Evolutionary conservation across 2,329 filamentous ascomycete species (phyloP), one percentile per base, ranked within the genome.

Genomic region (Penicillium occitanis): DNA sequence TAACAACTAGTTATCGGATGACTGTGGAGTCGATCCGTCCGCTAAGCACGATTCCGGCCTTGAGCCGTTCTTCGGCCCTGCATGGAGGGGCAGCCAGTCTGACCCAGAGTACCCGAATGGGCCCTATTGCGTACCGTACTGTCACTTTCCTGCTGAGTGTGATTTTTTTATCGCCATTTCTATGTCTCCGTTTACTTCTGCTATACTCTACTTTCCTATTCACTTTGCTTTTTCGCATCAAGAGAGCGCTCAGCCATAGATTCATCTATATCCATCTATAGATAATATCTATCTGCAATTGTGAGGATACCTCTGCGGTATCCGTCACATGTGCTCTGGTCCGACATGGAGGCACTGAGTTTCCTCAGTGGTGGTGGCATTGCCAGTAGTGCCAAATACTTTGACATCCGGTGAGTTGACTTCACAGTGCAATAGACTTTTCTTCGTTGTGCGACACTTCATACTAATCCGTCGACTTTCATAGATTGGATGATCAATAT

Each of bases 401-500:
- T 83, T 68, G 81, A 83, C 73, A 82, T 83, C 69, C 78, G 80
- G 80, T 82, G 69, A 72, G 73, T n/a, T 44, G 14, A 19, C 1
- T 33, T 5, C 3, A 25, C 40, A 63, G 65, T 33, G 28, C 28
- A 10, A 40, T 58, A 42, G 62, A 61, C 64, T 55, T 33, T 33
- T 17, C 7, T 37, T 30, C 2, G n/a, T 11, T 57, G 11, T 37
- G 19, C 13, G 30, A 17, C n/a, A 37, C 3, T 17, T 19, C n/a
- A 5, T 19, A 17, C 53, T 57, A 37, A 57, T 8, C 28, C 19
- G 11, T 5, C 53, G 7, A n/a, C 8, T 19, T 13, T 22, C n/a
- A 10, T 28, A 93, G 91, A 62, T 85, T 93, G 67, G 90, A 93
- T 62, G 89, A 90, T 73, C 89, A 92, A 72, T 91, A 93, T 66